Conservation (phyloP, 2,329 filamentous ascomycete species). For the Hypoxylon sp. region DNA sequence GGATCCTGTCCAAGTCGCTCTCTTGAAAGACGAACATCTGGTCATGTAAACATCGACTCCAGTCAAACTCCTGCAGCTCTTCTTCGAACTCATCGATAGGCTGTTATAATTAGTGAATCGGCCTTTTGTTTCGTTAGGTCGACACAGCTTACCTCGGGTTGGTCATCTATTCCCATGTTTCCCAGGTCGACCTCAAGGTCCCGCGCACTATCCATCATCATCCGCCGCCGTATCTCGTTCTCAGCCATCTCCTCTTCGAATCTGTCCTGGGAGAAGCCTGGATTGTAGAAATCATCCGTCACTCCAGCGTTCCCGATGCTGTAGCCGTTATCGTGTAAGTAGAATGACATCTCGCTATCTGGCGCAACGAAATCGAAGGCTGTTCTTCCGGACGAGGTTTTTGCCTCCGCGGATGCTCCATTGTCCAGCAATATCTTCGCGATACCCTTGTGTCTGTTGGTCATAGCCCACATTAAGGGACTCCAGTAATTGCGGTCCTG, state of each 20-base stretch:
- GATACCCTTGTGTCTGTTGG: conserved; percentile 95
- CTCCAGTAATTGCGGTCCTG: conserved; percentile 98
- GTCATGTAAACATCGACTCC: conserved; percentile 93
- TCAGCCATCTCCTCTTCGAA: conserved; percentile 99
- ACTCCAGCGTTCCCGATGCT: conserved; percentile 84
- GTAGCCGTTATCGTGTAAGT: conserved; percentile 94
- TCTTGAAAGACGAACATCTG: conserved; percentile 99
- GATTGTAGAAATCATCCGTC: conserved; percentile 91
- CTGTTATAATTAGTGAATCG: conserved; percentile 56
- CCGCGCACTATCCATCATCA: conserved; percentile 99
- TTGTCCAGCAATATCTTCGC: conserved; percentile 93
- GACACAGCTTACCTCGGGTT: conserved; percentile 78
- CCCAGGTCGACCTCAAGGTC: conserved; percentile 97
- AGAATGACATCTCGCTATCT: conserved; percentile 96
- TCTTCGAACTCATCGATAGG: conserved; percentile 84
- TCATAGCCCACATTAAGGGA: conserved; percentile 99
- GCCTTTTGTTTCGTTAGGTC: conserved; percentile 30
- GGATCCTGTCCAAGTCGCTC: conserved; percentile 87
- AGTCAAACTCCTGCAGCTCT: conserved; percentile 94
- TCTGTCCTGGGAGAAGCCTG: conserved; percentile 89
- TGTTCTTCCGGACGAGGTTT: conserved; percentile 92
- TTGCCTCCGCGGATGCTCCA: conserved; percentile 94
- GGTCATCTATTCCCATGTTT: conserved; percentile 95
- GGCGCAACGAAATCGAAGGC: conserved; percentile 96
- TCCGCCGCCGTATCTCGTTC: conserved; percentile 91